Evolutionary conservation across 139 green algal genomes (phyloP).

Genomic region (Pedinophyceae sp.): DNA sequence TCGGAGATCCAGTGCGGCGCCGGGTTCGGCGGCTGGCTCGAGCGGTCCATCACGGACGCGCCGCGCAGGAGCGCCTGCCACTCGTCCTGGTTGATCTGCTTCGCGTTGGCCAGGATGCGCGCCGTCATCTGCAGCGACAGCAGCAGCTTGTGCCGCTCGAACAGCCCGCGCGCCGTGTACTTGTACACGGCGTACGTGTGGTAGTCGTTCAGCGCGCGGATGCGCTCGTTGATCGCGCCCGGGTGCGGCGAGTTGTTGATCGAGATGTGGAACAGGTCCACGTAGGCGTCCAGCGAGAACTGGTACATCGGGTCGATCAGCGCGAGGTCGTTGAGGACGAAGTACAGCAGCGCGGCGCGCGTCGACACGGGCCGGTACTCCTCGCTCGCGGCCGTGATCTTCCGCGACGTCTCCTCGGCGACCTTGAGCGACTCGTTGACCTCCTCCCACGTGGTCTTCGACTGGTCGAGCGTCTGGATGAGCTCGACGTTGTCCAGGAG

Average conservation of each 20-base stretch:
- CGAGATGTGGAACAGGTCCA: conserved; percentile 53
- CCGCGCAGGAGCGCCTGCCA: conserved; percentile 70
- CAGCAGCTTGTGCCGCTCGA: conserved; percentile 78
- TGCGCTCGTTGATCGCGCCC: conserved; percentile 44
- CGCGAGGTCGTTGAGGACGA: conserved; percentile 64
- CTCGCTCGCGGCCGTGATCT: conserved; percentile 47
- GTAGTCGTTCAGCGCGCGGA: conserved; percentile 65
- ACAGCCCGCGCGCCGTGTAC: conserved; percentile 44
- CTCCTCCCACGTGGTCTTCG: conserved; percentile 63
- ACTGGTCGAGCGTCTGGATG: conserved; percentile 61
- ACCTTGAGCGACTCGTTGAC: conserved; percentile 43
- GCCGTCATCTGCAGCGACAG: conserved; percentile 71
- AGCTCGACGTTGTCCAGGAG: conserved; percentile 68
- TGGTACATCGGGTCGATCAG: conserved; percentile 74
- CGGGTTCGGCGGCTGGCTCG: conserved; percentile 42
- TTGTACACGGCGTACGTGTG: conserved; percentile 78
- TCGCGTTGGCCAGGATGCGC: conserved; percentile 32
- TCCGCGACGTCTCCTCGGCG: conserved; percentile 49
- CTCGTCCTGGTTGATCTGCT: conserved; percentile 57
- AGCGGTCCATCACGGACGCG: conserved; percentile 50
- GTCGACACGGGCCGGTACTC: conserved; percentile 49
- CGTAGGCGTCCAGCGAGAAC: conserved; percentile 75
- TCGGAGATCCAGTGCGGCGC: conserved; percentile 48
- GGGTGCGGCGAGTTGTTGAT: conserved; percentile 27
- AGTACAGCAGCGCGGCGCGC: conserved; percentile 54